A percentile compares a stretch with the other conserved stretches of the same genome.
Conservation (phyloP, 192 early-diverging fungal genomes). For the Glomus cerebriforme region DNA sequence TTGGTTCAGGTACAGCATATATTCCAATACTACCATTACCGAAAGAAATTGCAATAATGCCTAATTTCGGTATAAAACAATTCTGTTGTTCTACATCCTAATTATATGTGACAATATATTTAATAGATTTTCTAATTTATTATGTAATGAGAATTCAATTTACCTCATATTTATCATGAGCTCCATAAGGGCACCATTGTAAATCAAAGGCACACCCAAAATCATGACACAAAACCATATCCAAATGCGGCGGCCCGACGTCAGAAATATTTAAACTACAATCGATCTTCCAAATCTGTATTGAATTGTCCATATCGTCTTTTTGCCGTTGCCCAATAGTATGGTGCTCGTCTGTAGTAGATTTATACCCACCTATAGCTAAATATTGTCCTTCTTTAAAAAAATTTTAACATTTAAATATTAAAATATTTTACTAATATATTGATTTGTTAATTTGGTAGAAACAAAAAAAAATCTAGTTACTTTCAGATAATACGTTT, state of each 20-base stretch:
- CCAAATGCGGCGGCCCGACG: conserved; percentile 30
- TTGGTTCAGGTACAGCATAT: conserved; percentile 41
- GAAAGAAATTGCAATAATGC: conserved; percentile 39
- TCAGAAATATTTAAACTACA: conserved; percentile 1
- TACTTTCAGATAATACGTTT: conserved; percentile 25
- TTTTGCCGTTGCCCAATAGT: conserved; percentile 27
- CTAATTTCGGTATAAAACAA: conserved; percentile 34
- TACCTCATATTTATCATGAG: conserved; percentile 34
- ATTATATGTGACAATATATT: background rate
- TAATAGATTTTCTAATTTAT: background rate
- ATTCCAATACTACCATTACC: conserved; percentile 40
- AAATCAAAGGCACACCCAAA: conserved; percentile 37
- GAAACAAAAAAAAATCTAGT: background rate
- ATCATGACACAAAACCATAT: conserved; percentile 47
- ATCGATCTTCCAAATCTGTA: conserved; percentile 48
- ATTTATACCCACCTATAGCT: conserved; percentile 41
- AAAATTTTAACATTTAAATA: background rate
- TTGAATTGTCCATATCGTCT: conserved; percentile 29
- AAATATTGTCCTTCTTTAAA: conserved; percentile 36
- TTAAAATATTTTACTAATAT: too few species aligned
- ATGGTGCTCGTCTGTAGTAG: conserved; percentile 31
- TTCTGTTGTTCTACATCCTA: background rate
- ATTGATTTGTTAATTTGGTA: background rate
- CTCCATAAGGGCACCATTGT: conserved; percentile 50
- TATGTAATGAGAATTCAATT: background rate